Evolutionary conservation across 805 yeast genomes (phyloP).

Genomic region (Yarrowia sp.): DNA sequence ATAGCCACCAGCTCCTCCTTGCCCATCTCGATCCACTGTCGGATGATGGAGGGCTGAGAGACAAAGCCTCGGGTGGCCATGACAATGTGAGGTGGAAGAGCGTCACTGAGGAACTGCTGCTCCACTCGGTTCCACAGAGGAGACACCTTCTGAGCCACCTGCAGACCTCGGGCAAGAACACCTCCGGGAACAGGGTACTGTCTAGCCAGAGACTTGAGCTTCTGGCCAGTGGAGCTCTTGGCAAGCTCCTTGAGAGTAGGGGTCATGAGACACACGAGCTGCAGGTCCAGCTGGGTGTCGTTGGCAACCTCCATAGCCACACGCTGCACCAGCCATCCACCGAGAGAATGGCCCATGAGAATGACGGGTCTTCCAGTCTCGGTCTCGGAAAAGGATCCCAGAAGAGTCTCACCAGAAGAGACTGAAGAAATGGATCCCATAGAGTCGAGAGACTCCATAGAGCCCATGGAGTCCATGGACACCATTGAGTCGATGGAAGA

Average conservation of each 20-base stretch:
- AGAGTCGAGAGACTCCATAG: neutral
- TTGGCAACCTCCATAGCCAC: slow-evolving; percentile 40
- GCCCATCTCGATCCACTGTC: slow-evolving; percentile 58
- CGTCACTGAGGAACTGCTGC: neutral
- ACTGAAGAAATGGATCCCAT: neutral
- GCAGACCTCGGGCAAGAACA: slow-evolving; percentile 25
- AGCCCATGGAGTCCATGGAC: neutral
- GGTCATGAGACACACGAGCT: slow-evolving; percentile 59
- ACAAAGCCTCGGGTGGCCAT: slow-evolving; percentile 45
- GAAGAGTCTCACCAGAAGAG: neutral
- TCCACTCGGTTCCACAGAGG: slow-evolving; percentile 35
- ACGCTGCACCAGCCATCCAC: slow-evolving; percentile 62
- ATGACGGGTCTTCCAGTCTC: slow-evolving; percentile 41
- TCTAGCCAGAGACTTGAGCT: slow-evolving; percentile 37
- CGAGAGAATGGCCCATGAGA: slow-evolving; percentile 70
- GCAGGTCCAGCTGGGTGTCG: slow-evolving; percentile 38
- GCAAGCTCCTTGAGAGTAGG: slow-evolving; percentile 69
- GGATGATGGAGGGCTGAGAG: slow-evolving; percentile 47
- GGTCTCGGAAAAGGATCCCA: neutral
- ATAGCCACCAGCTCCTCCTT: slow-evolving; percentile 58
- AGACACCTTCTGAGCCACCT: slow-evolving; percentile 27
- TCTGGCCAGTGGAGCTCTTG: slow-evolving; percentile 44
- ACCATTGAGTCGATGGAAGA: neutral
- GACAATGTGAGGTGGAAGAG: slow-evolving; percentile 4
- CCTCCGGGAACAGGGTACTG: slow-evolving; percentile 31